These are phyloP conservation scores for Cryphonectria parasitica DNA, from an alignment of 2,329 filamentous ascomycete species.

Conservation along the genomic window DNA sequence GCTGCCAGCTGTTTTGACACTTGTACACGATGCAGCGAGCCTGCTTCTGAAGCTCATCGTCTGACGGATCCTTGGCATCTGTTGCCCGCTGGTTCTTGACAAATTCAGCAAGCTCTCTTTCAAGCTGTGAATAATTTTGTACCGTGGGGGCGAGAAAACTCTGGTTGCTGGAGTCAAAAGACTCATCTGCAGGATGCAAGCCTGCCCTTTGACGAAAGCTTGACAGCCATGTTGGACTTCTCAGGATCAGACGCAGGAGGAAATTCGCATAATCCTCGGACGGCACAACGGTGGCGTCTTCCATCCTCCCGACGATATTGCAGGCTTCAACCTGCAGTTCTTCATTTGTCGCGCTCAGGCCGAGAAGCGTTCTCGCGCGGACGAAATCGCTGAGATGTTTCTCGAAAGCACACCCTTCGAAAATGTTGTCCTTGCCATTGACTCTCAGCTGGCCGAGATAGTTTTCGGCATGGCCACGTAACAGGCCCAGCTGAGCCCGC, in stretches of 20 bases:
- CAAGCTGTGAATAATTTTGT: conserved; percentile 60
- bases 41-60: conserved; percentile 59
- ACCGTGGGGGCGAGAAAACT: conserved; percentile 63
- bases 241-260: conserved; percentile 56
- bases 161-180: conserved; percentile 55
- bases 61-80: conserved; percentile 52
- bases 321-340: conserved; percentile 65
- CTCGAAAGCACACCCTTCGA: conserved; percentile 61
- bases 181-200: conserved; percentile 56
- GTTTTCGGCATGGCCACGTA: conserved; percentile 51
- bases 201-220: conserved; percentile 60
- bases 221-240: conserved; percentile 58
- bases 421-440: conserved; percentile 62
- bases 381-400: conserved; percentile 59
- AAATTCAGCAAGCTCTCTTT: conserved; percentile 59
- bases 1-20: conserved; percentile 66
- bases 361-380: conserved; percentile 53
- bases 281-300: conserved; percentile 54
- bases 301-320: conserved; percentile 59
- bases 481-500: conserved; percentile 53
- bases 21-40: conserved; percentile 66
- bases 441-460: conserved; percentile 54
- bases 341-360: conserved; percentile 62
- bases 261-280: conserved; percentile 59
- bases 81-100: conserved; percentile 47